phyloP scores from a whole-genome alignment of 495 filamentous ascomycete genomes.

The Paragyromitra xinjiangensis region DNA sequence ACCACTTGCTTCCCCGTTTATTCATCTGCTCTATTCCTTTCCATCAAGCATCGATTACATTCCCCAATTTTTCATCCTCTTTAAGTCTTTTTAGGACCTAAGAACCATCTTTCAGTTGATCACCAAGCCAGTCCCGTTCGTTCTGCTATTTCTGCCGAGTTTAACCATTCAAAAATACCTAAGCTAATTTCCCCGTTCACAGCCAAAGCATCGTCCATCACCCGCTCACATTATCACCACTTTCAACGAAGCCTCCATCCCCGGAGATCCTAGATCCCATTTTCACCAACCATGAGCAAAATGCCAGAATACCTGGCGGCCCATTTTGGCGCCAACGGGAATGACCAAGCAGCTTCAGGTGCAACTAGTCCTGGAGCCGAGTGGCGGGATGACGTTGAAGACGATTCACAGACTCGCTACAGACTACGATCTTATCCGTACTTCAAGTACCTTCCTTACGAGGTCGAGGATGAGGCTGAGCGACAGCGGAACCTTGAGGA shows the following conservation, averaged over 20 bases:
- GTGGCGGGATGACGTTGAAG: slow-evolving; percentile 63
- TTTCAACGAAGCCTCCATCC: slow-evolving; percentile 27
- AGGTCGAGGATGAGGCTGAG: slow-evolving; percentile 77
- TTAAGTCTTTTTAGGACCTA: slow-evolving; percentile 29
- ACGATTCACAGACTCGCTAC: slow-evolving; percentile 70
- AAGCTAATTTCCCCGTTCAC: slow-evolving; percentile 36
- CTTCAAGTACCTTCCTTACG: slow-evolving; percentile 84
- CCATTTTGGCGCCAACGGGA: slow-evolving; percentile 55
- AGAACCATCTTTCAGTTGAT: slow-evolving; percentile 25
- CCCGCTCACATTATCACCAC: slow-evolving; percentile 33
- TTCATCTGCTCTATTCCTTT: slow-evolving; percentile 38
- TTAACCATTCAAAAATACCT: slow-evolving; percentile 38
- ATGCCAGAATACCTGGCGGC: slow-evolving; percentile 54
- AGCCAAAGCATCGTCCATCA: slow-evolving; percentile 36
- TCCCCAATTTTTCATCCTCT: slow-evolving; percentile 40
- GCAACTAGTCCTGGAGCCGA: slow-evolving; percentile 67
- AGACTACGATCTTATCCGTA: slow-evolving; percentile 93
- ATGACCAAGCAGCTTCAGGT: slow-evolving; percentile 56
- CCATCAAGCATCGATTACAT: slow-evolving; percentile 48
- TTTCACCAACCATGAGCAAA: slow-evolving; percentile 53
- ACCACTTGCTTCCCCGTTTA: slow-evolving; percentile 34
- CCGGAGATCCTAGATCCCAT: slow-evolving; percentile 23
- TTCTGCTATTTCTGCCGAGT: slow-evolving; percentile 40
- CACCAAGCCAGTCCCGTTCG: slow-evolving; percentile 22
- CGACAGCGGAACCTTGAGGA: slow-evolving; percentile 77